Conservation (phyloP, 1,139 yeast genomes). For the Debaryomyces subglobosus region DNA sequence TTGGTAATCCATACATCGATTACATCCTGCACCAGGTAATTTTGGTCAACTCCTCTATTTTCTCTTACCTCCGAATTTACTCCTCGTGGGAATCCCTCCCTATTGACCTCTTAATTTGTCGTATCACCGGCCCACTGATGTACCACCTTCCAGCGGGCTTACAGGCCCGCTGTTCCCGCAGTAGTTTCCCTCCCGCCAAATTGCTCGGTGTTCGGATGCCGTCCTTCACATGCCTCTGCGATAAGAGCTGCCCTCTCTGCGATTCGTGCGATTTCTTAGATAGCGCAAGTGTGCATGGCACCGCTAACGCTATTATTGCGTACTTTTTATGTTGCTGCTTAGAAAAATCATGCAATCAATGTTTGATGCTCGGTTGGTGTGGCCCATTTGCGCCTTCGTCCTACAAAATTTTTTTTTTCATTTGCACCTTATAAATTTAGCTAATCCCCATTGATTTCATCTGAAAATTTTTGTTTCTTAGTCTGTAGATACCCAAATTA, state of each 20-base stretch:
- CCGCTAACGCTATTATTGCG: neutral
- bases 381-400: neutral
- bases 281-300: neutral
- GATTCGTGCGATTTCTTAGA: constrained; percentile 1
- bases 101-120: neutral
- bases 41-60: neutral
- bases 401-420: neutral
- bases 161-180: neutral
- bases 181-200: neutral
- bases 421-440: neutral
- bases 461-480: neutral
- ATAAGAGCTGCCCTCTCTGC: neutral
- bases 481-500: constrained; percentile 6
- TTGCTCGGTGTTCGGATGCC: neutral
- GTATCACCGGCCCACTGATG: neutral
- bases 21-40: neutral
- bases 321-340: neutral
- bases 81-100: neutral
- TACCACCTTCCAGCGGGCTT: neutral
- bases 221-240: neutral
- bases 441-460: neutral
- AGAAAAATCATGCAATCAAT: neutral
- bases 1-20: neutral
- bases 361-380: neutral
- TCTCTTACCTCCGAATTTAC: neutral